These are phyloP conservation scores for Talaromyces sp. DNA, from an alignment of 2,329 filamentous ascomycete genomes.

Conservation along the genomic window DNA sequence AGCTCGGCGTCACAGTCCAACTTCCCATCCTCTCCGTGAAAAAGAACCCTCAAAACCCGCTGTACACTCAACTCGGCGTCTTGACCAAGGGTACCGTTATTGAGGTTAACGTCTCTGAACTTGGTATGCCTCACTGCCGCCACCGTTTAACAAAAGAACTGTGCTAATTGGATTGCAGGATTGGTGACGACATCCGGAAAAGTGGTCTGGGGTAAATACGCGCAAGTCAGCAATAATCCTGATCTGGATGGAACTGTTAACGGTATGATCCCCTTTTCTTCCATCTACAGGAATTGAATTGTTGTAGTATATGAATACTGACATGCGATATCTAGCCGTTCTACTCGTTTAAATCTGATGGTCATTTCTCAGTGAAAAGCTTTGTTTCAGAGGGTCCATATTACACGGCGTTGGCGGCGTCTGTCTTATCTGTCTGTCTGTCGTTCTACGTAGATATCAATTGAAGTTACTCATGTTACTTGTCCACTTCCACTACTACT, in stretches of 20 bases:
- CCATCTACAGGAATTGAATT: background rate
- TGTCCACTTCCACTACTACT: background rate
- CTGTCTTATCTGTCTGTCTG: background rate
- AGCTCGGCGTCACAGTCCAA: slow-evolving; percentile 82
- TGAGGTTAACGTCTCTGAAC: slow-evolving; percentile 89
- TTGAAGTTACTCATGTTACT: background rate
- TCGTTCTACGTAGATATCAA: background rate
- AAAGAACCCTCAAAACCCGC: slow-evolving; percentile 82
- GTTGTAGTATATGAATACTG: background rate
- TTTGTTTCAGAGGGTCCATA: background rate
- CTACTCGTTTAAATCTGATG: slow-evolving; percentile 14
- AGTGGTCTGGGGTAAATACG: slow-evolving; percentile 86
- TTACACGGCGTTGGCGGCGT: background rate
- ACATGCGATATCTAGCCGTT: slow-evolving; percentile 4
- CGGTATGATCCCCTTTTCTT: slow-evolving; percentile 33
- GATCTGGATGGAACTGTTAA: slow-evolving; percentile 64
- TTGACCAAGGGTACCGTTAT: slow-evolving; percentile 79
- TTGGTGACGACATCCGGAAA: slow-evolving; percentile 88
- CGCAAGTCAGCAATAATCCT: slow-evolving; percentile 57
- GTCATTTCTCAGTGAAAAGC: background rate
- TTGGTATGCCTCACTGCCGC: slow-evolving; percentile 36
- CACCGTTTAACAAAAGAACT: too few relatives aligned
- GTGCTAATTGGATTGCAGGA: slow-evolving; percentile 43
- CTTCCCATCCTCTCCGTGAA: slow-evolving; percentile 74
- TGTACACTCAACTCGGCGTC: slow-evolving; percentile 91